Evolutionary conservation across 805 yeast genomes (phyloP).

Genomic region (Yarrowia divulgata): DNA sequence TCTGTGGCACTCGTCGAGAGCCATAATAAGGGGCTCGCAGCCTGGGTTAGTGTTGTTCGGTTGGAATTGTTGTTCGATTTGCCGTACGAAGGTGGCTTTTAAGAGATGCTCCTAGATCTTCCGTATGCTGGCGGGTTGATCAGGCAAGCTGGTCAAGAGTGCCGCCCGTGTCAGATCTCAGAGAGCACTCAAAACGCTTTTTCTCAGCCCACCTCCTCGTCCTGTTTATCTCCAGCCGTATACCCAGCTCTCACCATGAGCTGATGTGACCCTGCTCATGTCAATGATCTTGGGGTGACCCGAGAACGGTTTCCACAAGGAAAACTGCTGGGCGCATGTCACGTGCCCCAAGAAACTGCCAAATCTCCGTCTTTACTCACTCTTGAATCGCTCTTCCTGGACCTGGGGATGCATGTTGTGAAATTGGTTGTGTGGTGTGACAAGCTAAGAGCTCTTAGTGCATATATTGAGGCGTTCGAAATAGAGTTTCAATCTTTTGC

Average conservation of each 20-base stretch:
- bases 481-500: neutral
- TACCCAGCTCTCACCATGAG: neutral
- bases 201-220: no score
- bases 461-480: slow-evolving; percentile 21
- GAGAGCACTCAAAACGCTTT: no score
- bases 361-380: slow-evolving; percentile 9
- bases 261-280: neutral
- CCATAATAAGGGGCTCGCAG: slow-evolving; percentile 83
- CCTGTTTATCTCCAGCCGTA: no score
- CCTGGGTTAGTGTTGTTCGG: slow-evolving; percentile 51
- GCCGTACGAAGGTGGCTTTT: no score
- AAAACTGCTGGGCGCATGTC: neutral
- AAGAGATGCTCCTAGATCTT: no score
- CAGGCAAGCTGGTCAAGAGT: no score
- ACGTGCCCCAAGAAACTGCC: no score
- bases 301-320: no score
- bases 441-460: slow-evolving; percentile 16
- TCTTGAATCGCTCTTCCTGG: slow-evolving; percentile 54
- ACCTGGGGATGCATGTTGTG: slow-evolving; percentile 61
- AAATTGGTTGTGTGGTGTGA: slow-evolving; percentile 32
- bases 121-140: no score
- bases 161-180: no score
- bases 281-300: no score
- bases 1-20: slow-evolving; percentile 86
- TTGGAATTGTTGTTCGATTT: no score